Conservation (phyloP, 1,284 basidiomycete genomes). For the Irpex sp. region DNA sequence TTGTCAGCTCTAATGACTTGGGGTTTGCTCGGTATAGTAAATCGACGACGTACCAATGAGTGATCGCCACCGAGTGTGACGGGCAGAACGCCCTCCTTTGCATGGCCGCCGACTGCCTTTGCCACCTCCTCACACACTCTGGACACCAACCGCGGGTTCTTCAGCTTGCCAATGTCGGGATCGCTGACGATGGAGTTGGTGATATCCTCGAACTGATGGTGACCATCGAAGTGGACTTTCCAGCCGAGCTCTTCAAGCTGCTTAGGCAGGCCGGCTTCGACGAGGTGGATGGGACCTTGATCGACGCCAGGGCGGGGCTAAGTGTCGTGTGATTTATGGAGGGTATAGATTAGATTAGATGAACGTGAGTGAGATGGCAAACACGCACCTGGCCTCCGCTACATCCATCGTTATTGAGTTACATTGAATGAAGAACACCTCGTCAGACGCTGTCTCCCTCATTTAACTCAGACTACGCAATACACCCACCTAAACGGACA, state of each 20-base stretch:
- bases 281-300: constrained; percentile 82
- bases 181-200: constrained; percentile 50
- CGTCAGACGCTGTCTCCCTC: too few species aligned
- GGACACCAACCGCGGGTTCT: constrained; percentile 85
- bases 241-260: constrained; percentile 84
- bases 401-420: background rate
- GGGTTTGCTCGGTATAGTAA: background rate
- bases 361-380: constrained; percentile 5
- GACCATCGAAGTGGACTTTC: constrained; percentile 85
- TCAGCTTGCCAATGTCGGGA: constrained; percentile 83
- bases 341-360: constrained; percentile 6
- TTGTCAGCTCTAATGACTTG: constrained; percentile 8
- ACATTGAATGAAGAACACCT: background rate
- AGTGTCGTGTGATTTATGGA: constrained; percentile 12
- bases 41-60: constrained; percentile 65
- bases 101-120: constrained; percentile 72
- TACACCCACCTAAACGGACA: constrained; percentile 67
- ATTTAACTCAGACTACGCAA: background rate
- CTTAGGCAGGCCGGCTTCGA: constrained; percentile 77
- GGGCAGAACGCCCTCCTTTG: constrained; percentile 77
- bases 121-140: constrained; percentile 82
- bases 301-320: constrained; percentile 85
- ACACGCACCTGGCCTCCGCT: constrained; percentile 56
- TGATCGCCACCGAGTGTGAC: constrained; percentile 97
- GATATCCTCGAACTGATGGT: constrained; percentile 86